Evolutionary conservation across 2,329 filamentous ascomycete genomes (phyloP), one percentile per base, ranked within the genome.

Genomic region (Fusarium temperatum): DNA sequence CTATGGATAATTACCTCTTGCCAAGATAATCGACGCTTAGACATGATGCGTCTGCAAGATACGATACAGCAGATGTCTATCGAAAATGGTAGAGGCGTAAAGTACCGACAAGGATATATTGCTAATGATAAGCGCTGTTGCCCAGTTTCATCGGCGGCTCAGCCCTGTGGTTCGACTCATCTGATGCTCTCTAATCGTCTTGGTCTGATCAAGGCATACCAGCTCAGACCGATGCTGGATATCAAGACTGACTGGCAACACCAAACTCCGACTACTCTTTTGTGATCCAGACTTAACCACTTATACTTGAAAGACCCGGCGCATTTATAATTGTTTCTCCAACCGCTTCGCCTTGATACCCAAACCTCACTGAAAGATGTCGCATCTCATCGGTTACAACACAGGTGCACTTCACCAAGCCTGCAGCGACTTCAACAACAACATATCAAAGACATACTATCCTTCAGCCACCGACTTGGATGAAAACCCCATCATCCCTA

Each of bases 401-500:
- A 24, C 55, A n/a, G 48, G 35, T 6, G 39, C 54, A 20, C 73
- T 75, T 26, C 73, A 75, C 11, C 35, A 48, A 22, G 47, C 62
- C 48, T 64, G 56, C 28, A 44, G 44, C 6, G 42, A 48, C 15
- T 20, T 56, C n/a, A 70, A 71, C 47, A 30, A 47, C 22, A 51
- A 65, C 36, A 38, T 57, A 35, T 17, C 38, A 24, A 26, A 32
- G 5, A 42, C 32, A 28, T 72, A 63, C 41, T 75, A 59, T 30
- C 30, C 61, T 26, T 47, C 54, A 60, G 64, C 71, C 22, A 15
- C 18, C 1, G 54, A 35, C 3, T 35, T 71, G 17, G 36, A 59
- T 28, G 42, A 65, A 14, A 76, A 76, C 35, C 72, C 69, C 39
- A 24, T 53, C 24, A 76, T 76, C 22, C 74, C 74, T 3, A 44